Base-by-base conservation (phyloP, 192 early-diverging fungal genomes). In the Coemansia sp. region DNA sequence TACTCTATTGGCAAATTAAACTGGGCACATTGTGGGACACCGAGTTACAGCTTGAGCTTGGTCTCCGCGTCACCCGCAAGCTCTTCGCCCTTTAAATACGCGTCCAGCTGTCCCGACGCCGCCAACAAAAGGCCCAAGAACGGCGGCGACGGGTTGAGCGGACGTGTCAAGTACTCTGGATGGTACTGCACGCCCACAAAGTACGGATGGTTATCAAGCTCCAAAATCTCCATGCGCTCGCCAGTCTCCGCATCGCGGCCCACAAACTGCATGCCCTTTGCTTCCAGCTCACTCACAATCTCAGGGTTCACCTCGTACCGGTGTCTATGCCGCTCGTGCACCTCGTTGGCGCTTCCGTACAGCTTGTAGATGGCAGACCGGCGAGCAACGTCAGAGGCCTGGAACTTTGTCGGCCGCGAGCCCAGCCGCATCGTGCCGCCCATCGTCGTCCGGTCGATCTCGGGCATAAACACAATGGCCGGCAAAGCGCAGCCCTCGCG, bases 381-480 rank as follows among this genome's bases (percentile, higher is more conserved):
- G 20, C 59, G 69, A 0, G 74, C 64, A 65, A 69, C 69, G 65
- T 88, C 85, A 52, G 83, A 87, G 50, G 81, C 88, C 80, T 88
- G 85, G 87, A 92, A 92, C 51, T 87, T 74, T 26, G 97, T 97
- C 11, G 87, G 80, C 37, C 93, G 88, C 50, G 84, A 75, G 11
- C 97, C 97, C 6, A 99, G 75, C 53, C 97, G 88, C 97, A 99
- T 99, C 29, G 95, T 99, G 32, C 94, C 97, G 53, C 97, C 97
- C 80, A 98, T 81, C 52, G 92, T 88, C 26, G 92, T 91, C 62
- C 87, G 89, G 61, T 87, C 88, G 76, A 97, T 94, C 79, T 99
- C 97, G 57, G 97, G 97, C 97, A 99, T 99, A 81, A 91, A 95
- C 11, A 98, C 82, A 29, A 99, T 90, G n/a, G 93, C 89, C 16